Base-by-base conservation (phyloP, 371 early-diverging fungal species). In the Funneliformis caledonium region DNA sequence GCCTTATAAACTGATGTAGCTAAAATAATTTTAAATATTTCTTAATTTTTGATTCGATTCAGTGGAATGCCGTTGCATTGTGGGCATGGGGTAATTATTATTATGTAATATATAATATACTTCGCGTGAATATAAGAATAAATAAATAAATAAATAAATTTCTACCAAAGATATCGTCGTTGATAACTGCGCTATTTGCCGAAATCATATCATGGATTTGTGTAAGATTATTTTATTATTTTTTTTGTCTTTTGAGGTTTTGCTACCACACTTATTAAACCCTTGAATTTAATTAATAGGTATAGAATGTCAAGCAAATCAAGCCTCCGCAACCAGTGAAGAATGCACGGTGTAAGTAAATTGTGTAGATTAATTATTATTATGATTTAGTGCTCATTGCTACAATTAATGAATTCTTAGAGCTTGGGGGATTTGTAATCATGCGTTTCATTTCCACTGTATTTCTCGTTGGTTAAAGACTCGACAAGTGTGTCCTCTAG, bases 361-460 rank as follows among this genome's bases (percentile, higher is more conserved):
- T 42, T 60, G 3, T 60, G 42, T 67, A 14, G 19, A 62, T 52
- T 12, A 31, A 59, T 52, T 22, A 74, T 26, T 60, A n/a, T 14
- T 48, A 9, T n/a, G 7, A n/a, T 33, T 22, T 33, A 14, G 14
- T 72, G 11, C 12, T 37, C 4, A 72, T 50, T 26, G 26, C 26
- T 52, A 56, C 11, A 45, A 8, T 33, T 73, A 5, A 33, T 73
- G 26, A 56, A 16, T 56, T 16, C 14, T 52, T 65, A 80, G 80
- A 50, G 97, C 99, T 45, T 99, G 99, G 99, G 99, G 99, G 73
- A 92, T 94, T 72, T 99, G 99, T 89, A 98, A 99, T 85, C 99
- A 99, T 85, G 99, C 99, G 6, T 99, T 99, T 90, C 99, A 99
- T 82, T 96, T 96, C 83, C 99, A 99, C 84, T 99, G 99, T 88